These are phyloP conservation scores for Mycena indigotica DNA, from an alignment of 768 basidiomycete species.

Conservation along the genomic window DNA sequence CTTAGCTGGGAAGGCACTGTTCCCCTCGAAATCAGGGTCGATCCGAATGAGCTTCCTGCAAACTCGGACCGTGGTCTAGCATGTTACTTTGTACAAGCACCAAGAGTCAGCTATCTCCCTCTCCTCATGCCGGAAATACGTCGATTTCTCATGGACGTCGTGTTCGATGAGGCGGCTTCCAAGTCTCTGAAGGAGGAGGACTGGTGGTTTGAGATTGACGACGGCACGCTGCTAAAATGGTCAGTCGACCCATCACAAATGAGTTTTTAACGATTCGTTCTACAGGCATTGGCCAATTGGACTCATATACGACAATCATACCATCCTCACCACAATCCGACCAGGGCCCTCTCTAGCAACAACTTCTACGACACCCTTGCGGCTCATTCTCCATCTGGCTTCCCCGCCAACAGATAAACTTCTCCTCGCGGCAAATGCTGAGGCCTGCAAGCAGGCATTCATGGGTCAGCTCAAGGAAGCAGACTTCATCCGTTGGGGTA, in stretches of 20 bases:
- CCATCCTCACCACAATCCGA: slow-evolving; percentile 62
- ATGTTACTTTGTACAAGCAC: slow-evolving; percentile 88
- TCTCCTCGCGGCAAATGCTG: slow-evolving; percentile 74
- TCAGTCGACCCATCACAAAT: slow-evolving; percentile 51
- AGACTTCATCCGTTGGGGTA: slow-evolving; percentile 96
- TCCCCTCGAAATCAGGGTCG: slow-evolving; percentile 86
- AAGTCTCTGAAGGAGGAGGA: slow-evolving; percentile 81
- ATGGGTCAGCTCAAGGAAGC: slow-evolving; percentile 97
- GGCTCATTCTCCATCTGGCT: slow-evolving; percentile 83
- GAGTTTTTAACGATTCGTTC: no score
- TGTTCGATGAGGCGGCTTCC: slow-evolving; percentile 84
- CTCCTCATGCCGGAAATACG: slow-evolving; percentile 87
- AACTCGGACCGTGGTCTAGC: slow-evolving; percentile 89
- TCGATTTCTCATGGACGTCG: slow-evolving; percentile 86
- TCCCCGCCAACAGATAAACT: slow-evolving; percentile 88
- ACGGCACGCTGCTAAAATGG: slow-evolving; percentile 85
- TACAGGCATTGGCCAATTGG: slow-evolving; percentile 98
- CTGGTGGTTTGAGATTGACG: slow-evolving; percentile 97
- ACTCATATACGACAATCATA: slow-evolving; percentile 86
- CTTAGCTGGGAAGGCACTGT: slow-evolving; percentile 92
- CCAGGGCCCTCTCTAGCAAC: slow-evolving; percentile 44
- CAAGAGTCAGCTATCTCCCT: slow-evolving; percentile 91
- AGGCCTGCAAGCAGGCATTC: slow-evolving; percentile 90
- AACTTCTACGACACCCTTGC: slow-evolving; percentile 57
- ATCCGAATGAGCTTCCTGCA: slow-evolving; percentile 86